A percentile compares a stretch with the other conserved stretches of the same genome.
phyloP scores from a whole-genome alignment of 1,284 basidiomycete species.

The Melampsora abietis-canadensis region DNA sequence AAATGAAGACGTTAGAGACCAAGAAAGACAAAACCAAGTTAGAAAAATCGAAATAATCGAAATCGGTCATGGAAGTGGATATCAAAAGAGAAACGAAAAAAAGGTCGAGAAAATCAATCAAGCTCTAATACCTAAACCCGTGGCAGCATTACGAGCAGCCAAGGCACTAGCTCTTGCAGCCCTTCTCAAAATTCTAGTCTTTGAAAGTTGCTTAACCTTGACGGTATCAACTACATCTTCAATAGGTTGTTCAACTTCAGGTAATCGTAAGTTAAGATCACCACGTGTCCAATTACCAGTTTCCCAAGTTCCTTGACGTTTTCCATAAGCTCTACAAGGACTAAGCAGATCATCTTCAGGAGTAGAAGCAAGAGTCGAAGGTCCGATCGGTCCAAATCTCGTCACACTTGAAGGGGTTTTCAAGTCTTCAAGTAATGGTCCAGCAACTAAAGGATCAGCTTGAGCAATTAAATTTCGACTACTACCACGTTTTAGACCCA shows the following conservation, averaged over 20 bases:
- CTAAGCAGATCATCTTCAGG: background rate
- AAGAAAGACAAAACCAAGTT: too few species aligned
- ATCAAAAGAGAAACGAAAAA: too few species aligned
- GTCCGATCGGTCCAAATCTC: too few species aligned
- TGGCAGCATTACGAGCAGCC: background rate
- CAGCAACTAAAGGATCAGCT: too few species aligned
- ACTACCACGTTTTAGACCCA: too few species aligned
- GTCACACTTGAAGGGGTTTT: too few species aligned
- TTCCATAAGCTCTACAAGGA: conserved; percentile 4
- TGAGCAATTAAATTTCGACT: too few species aligned
- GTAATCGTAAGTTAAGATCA: background rate
- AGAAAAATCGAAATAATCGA: too few species aligned
- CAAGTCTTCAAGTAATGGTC: too few species aligned
- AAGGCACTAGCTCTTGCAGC: background rate
- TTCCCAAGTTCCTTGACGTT: conserved; percentile 1
- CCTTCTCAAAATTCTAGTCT: background rate
- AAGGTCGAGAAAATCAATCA: background rate
- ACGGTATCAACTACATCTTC: background rate
- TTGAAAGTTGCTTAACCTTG: background rate
- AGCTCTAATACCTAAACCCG: background rate
- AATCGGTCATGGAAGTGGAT: too few species aligned
- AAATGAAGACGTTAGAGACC: too few species aligned
- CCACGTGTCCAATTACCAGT: background rate
- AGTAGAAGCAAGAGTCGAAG: too few species aligned
- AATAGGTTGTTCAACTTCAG: background rate